Conservation (phyloP, 179 eudicot genomes). For the Vitellaria paradoxa region DNA sequence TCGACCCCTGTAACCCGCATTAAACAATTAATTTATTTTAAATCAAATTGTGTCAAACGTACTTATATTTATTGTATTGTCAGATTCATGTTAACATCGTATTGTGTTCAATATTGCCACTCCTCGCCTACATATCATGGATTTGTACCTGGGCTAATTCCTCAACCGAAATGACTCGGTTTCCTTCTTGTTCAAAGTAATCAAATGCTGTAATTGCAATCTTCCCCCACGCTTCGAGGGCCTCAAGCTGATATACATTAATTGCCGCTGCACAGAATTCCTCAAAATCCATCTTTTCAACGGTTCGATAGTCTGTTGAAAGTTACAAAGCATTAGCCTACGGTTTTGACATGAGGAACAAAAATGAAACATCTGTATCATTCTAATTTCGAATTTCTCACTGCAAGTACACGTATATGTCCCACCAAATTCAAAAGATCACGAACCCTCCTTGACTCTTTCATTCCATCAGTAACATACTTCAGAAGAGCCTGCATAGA, state of each 20-base stretch:
- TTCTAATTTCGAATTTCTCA: no score
- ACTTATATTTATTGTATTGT: no score
- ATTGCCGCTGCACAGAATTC: conserved; percentile 88
- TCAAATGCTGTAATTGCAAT: conserved; percentile 65
- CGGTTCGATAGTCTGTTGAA: conserved; percentile 59
- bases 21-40: no score
- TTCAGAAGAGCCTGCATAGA: conserved; percentile 68
- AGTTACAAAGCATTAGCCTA: neutral
- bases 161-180: conserved; percentile 57
- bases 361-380: no score
- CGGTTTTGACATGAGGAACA: no score
- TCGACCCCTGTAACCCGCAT: no score
- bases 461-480: conserved; percentile 84
- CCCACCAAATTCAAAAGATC: conserved; percentile 74
- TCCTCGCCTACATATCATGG: neutral
- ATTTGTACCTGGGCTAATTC: conserved; percentile 69
- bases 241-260: conserved; percentile 82
- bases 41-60: no score
- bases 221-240: conserved; percentile 80
- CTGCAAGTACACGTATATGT: conserved; percentile 2
- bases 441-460: conserved; percentile 67
- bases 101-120: no score
- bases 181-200: conserved; percentile 79
- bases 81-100: no score
- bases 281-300: conserved; percentile 68